These are phyloP conservation scores for Aegle marmelos DNA, from an alignment of 345 rosid species.

Conservation along the genomic window DNA sequence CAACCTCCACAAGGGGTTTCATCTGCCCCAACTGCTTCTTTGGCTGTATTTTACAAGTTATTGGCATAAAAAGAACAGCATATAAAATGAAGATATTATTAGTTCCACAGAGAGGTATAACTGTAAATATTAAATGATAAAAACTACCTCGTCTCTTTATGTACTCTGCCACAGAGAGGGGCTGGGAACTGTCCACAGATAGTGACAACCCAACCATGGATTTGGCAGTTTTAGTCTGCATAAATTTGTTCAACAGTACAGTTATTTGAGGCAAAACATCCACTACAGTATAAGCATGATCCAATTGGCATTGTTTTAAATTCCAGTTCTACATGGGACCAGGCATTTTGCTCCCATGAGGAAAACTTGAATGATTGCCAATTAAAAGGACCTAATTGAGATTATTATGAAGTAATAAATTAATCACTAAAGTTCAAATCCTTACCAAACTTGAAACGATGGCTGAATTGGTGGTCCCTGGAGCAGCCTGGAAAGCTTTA, in stretches of 20 bases:
- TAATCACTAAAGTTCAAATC: neutral
- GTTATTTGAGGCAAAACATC: neutral
- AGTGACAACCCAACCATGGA: constrained; percentile 74
- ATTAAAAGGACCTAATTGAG: neutral
- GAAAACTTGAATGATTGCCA: neutral
- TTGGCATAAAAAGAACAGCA: neutral
- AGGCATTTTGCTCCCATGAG: neutral
- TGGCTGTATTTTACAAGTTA: constrained; percentile 42
- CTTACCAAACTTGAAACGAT: constrained; percentile 76
- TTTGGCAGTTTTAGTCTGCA: constrained; percentile 93
- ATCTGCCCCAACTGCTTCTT: constrained; percentile 88
- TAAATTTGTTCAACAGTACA: constrained; percentile 20
- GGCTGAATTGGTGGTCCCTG: constrained; percentile 86
- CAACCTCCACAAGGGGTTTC: constrained; percentile 94
- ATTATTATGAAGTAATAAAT: neutral
- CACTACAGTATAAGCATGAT: neutral
- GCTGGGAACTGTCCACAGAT: constrained; percentile 68
- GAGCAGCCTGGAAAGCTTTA: constrained; percentile 94
- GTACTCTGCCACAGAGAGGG: constrained; percentile 63
- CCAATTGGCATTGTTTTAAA: neutral
- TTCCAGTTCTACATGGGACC: constrained; percentile 1
- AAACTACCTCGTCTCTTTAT: constrained; percentile 71
- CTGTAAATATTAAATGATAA: neutral
- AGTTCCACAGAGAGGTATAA: neutral
- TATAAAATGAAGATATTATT: neutral